phyloP scores from a whole-genome alignment of 768 basidiomycete species.

The Inosperma sp. region DNA sequence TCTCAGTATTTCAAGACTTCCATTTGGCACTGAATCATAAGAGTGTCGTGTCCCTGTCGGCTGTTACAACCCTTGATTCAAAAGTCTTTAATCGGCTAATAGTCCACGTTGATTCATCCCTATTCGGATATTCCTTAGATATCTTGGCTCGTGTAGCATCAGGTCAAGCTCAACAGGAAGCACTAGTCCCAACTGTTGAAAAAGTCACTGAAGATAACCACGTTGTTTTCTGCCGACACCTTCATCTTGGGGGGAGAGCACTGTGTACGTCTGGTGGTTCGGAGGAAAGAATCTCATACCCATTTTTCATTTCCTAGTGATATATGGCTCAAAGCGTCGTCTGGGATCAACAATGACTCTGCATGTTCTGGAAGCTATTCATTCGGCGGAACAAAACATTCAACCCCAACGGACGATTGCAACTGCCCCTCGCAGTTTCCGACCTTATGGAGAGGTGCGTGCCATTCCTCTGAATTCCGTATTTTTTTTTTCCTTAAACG shows the following conservation, averaged over 20 bases:
- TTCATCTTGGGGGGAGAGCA: constrained; percentile 47
- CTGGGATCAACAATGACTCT: constrained; percentile 52
- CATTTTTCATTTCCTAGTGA: constrained; percentile 39
- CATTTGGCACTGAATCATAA: constrained; percentile 49
- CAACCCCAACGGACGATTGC: constrained; percentile 33
- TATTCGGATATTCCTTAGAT: constrained; percentile 69
- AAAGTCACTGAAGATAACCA: constrained; percentile 50
- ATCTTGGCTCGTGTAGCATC: constrained; percentile 56
- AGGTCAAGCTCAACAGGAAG: constrained; percentile 41
- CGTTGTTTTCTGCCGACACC: constrained; percentile 59
- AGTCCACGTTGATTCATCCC: constrained; percentile 52
- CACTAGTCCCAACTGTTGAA: constrained; percentile 56
- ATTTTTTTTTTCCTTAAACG: background rate
- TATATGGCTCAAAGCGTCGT: constrained; percentile 61
- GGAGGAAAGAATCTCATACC: background rate
- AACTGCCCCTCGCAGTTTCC: constrained; percentile 42
- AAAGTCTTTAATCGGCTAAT: constrained; percentile 62
- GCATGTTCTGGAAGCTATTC: constrained; percentile 55
- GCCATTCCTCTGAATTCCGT: background rate
- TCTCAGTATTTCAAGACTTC: constrained; percentile 41
- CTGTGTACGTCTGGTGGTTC: constrained; percentile 43
- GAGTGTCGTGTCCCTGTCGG: constrained; percentile 51
- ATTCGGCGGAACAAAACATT: constrained; percentile 32
- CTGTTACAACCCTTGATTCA: constrained; percentile 41
- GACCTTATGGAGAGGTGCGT: constrained; percentile 62